Conservation (phyloP, 1,284 basidiomycete genomes). For the Microbotryum violaceum region DNA sequence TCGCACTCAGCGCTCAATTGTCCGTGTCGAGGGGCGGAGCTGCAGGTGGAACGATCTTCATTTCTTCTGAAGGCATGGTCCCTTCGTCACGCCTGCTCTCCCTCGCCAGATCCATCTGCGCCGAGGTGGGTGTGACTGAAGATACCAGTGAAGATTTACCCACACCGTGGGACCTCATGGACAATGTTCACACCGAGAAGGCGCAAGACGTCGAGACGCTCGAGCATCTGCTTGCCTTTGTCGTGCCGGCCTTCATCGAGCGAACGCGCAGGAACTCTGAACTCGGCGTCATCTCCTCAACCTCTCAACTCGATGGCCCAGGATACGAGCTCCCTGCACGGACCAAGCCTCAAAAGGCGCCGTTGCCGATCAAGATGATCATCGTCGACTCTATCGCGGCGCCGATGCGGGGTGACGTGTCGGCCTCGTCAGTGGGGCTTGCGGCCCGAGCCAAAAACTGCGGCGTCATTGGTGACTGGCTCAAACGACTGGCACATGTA, state of each 20-base stretch:
- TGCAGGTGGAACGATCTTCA: slow-evolving; percentile 20
- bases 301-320: too few species aligned
- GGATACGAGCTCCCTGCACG: neutral
- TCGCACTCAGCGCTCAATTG: slow-evolving; percentile 18
- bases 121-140: neutral
- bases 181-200: slow-evolving; percentile 30
- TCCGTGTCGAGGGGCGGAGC: slow-evolving; percentile 9
- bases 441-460: slow-evolving; percentile 23
- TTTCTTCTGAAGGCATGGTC: slow-evolving; percentile 29
- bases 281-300: too few species aligned
- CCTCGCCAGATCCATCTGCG: slow-evolving; percentile 1
- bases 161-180: slow-evolving; percentile 21
- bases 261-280: neutral
- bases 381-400: slow-evolving; percentile 29
- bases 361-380: slow-evolving; percentile 24
- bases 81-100: slow-evolving; percentile 16
- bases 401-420: slow-evolving; percentile 17
- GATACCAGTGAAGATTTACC: neutral
- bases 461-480: slow-evolving; percentile 12
- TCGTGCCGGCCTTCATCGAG: slow-evolving; percentile 24
- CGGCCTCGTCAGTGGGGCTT: slow-evolving; percentile 13
- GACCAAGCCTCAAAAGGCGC: neutral
- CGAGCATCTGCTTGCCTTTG: slow-evolving; percentile 18
- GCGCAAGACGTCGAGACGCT: slow-evolving; percentile 26
- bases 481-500: slow-evolving; percentile 23